Percentiles rank a stretch among this genome's conserved stretches.
phyloP scores from a whole-genome alignment of 148 eudicot species.

The Beta vulgaris region DNA sequence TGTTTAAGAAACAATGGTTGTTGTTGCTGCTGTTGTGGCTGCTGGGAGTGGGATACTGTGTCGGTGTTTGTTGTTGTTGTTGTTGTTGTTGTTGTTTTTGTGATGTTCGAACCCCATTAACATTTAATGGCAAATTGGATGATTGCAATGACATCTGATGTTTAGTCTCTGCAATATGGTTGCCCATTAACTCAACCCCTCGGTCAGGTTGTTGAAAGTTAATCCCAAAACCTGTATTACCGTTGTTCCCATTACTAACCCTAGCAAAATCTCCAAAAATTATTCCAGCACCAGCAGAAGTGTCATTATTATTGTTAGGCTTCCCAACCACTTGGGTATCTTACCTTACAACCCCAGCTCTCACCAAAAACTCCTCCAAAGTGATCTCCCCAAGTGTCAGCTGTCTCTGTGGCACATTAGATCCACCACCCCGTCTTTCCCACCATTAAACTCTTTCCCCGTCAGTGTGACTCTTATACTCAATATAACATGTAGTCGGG shows the following conservation, averaged over 20 bases:
- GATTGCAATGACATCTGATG: constrained; percentile 49
- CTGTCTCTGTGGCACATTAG: constrained; percentile 45
- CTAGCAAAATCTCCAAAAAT: constrained; percentile 48
- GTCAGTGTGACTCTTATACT: constrained; percentile 82
- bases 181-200: constrained; percentile 42
- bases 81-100: no score
- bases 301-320: constrained; percentile 21
- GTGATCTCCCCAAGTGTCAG: constrained; percentile 82
- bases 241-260: constrained; percentile 26
- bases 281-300: constrained; percentile 31
- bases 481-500: constrained; percentile 77
- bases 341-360: constrained; percentile 86
- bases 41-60: constrained; percentile 41
- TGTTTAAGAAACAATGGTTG: constrained; percentile 62
- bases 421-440: constrained; percentile 34
- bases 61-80: constrained; percentile 34
- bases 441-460: constrained; percentile 49
- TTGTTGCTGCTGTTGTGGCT: constrained; percentile 37
- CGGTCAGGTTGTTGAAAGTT: constrained; percentile 50
- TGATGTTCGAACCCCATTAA: constrained; percentile 54
- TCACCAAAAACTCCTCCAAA: constrained; percentile 79
- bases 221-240: constrained; percentile 41
- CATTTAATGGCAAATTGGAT: constrained; percentile 57
- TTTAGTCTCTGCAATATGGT: constrained; percentile 35
- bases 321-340: constrained; percentile 43